Conservation (phyloP, 768 basidiomycete genomes). For the Naganishia antarctica region DNA sequence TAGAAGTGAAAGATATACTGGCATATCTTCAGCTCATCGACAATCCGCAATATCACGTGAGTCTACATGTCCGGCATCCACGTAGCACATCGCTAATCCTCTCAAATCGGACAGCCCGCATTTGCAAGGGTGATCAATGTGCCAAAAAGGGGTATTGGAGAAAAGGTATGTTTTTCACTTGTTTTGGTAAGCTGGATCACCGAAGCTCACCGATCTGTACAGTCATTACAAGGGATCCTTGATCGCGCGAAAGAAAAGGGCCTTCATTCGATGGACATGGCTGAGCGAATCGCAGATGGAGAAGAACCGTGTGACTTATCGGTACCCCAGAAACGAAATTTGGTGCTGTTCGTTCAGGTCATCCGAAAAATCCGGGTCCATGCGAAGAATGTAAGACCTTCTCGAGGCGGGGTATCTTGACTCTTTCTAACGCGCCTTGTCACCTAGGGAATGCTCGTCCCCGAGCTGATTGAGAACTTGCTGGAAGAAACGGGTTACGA, state of each 20-base stretch:
- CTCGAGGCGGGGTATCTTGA: not conserved
- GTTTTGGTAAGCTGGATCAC: not conserved
- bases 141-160: slow-evolving; percentile 68
- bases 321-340: slow-evolving; percentile 62
- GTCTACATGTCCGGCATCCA: slow-evolving; percentile 1
- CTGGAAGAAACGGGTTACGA: slow-evolving; percentile 62
- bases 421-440: not conserved
- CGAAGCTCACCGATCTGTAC: slow-evolving; percentile 6
- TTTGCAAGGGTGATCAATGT: slow-evolving; percentile 68
- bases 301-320: slow-evolving; percentile 60
- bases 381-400: slow-evolving; percentile 55
- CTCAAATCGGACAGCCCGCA: slow-evolving; percentile 58
- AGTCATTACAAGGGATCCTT: slow-evolving; percentile 64
- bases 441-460: slow-evolving; percentile 58
- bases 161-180: slow-evolving; percentile 58
- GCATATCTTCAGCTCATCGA: slow-evolving; percentile 78
- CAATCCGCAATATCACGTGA: slow-evolving; percentile 53
- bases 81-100: slow-evolving; percentile 46
- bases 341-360: slow-evolving; percentile 59
- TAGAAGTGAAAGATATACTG: slow-evolving; percentile 75
- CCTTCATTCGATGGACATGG: slow-evolving; percentile 58
- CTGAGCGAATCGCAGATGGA: slow-evolving; percentile 63
- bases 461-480: slow-evolving; percentile 61
- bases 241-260: slow-evolving; percentile 56
- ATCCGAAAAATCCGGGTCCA: slow-evolving; percentile 57